phyloP scores from a whole-genome alignment of 345 rosid species.

The Aquilaria yunnanensis region DNA sequence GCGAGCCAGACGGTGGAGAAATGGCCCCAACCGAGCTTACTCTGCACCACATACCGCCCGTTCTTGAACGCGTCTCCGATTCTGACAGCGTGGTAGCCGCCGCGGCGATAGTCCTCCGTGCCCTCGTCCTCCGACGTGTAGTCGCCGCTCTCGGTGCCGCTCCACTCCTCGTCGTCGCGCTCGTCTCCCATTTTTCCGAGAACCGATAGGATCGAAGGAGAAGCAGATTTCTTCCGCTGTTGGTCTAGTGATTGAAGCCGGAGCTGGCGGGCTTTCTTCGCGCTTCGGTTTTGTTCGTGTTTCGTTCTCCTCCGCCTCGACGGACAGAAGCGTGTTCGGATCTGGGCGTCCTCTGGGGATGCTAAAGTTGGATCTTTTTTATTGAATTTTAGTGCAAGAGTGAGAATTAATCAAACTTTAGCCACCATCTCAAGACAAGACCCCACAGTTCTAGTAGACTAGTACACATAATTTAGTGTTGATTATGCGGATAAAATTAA shows the following conservation, averaged over 20 bases:
- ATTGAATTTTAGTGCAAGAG: too few relatives aligned
- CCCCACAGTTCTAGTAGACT: too few relatives aligned
- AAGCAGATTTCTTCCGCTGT: not conserved
- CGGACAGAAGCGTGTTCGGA: slow-evolving; percentile 4
- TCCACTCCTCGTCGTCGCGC: slow-evolving; percentile 29
- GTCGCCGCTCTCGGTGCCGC: slow-evolving; percentile 46
- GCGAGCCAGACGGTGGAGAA: slow-evolving; percentile 87
- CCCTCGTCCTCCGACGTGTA: slow-evolving; percentile 74
- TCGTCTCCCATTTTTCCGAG: slow-evolving; percentile 25
- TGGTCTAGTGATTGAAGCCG: not conserved
- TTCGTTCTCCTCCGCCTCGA: not conserved
- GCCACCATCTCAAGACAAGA: too few relatives aligned
- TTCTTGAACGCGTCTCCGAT: slow-evolving; percentile 56
- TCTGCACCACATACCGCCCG: slow-evolving; percentile 59
- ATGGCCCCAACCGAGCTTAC: slow-evolving; percentile 81
- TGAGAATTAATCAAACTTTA: too few relatives aligned
- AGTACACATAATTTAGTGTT: too few relatives aligned
- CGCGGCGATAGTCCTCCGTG: slow-evolving; percentile 62
- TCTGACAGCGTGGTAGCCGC: slow-evolving; percentile 70
- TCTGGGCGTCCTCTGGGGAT: not conserved
- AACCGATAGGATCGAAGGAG: not conserved
- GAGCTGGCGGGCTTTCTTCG: not conserved
- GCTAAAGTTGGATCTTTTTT: not conserved
- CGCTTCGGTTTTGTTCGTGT: not conserved
- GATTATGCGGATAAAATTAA: too few relatives aligned